Conservation (phyloP, 257 asterid species). For the Solanum chiquidenum region DNA sequence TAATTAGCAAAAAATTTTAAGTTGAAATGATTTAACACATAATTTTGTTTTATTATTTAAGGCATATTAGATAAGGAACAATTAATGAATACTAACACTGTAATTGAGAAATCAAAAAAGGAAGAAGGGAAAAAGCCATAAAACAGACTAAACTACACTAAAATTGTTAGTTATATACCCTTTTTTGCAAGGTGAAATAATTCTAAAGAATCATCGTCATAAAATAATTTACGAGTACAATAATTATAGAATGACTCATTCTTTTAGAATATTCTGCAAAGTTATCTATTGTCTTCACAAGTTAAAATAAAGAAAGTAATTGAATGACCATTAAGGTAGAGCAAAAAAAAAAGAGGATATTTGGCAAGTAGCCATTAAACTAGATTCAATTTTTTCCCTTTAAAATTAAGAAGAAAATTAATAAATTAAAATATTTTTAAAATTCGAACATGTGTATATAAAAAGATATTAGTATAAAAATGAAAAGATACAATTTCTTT, state of each 20-base stretch:
- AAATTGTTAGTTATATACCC: not conserved
- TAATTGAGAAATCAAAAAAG: not conserved
- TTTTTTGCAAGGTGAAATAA: not conserved
- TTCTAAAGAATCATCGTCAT: not conserved
- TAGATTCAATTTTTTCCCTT: not conserved
- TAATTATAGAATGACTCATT: no score
- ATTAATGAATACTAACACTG: not conserved
- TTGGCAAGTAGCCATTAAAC: not conserved
- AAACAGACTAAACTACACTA: not conserved
- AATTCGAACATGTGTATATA: not conserved
- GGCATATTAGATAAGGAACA: not conserved
- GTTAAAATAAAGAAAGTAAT: not conserved
- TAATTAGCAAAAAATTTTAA: not conserved
- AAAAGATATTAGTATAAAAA: not conserved
- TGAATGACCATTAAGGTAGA: not conserved
- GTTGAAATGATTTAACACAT: not conserved
- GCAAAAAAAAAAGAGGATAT: not conserved
- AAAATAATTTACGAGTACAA: not conserved
- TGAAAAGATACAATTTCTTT: not conserved
- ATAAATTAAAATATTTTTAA: not conserved
- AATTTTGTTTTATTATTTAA: not conserved
- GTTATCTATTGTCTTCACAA: no score
- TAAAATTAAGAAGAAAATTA: not conserved
- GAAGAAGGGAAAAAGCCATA: not conserved
- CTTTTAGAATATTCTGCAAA: not conserved